These are phyloP conservation scores for Penicillium brasilianum DNA, from an alignment of 2,329 filamentous ascomycete species.

Conservation along the genomic window DNA sequence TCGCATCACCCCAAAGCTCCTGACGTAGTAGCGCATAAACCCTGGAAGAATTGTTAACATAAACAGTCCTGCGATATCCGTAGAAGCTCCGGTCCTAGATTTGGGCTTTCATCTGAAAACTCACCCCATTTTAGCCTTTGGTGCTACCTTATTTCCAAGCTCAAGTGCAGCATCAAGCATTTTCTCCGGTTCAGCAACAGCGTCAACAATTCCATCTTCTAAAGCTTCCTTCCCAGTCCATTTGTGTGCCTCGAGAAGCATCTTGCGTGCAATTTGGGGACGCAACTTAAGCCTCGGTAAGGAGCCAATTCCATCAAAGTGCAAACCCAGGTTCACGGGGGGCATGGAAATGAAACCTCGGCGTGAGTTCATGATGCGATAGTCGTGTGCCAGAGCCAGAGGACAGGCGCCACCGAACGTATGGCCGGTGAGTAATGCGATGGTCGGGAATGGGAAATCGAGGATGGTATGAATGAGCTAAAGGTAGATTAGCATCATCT, in stretches of 20 bases:
- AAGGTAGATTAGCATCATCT: not conserved
- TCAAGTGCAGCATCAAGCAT: constrained; percentile 56
- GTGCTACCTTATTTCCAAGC: constrained; percentile 50
- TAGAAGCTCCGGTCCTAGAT: not conserved
- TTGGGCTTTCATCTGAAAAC: not conserved
- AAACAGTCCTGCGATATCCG: no score
- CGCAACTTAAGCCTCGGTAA: constrained; percentile 58
- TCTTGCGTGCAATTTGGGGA: constrained; percentile 59
- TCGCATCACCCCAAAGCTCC: constrained; percentile 61
- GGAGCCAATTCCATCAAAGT: constrained; percentile 61
- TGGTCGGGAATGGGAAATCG: constrained; percentile 56
- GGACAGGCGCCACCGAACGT: constrained; percentile 57
- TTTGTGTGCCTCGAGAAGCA: constrained; percentile 60
- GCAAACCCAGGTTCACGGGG: constrained; percentile 60
- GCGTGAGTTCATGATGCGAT: constrained; percentile 54
- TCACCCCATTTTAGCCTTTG: constrained; percentile 41
- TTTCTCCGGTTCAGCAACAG: constrained; percentile 53
- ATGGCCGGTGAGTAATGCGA: constrained; percentile 55
- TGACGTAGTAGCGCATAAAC: constrained; percentile 59
- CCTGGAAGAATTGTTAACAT: constrained; percentile 16
- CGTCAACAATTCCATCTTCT: constrained; percentile 60
- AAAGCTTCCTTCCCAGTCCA: constrained; percentile 60
- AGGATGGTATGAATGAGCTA: constrained; percentile 54
- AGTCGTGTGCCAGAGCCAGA: constrained; percentile 55
- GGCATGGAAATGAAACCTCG: constrained; percentile 58